Base-by-base conservation (phyloP, 2,329 filamentous ascomycete genomes). In the Verticillium longisporum region DNA sequence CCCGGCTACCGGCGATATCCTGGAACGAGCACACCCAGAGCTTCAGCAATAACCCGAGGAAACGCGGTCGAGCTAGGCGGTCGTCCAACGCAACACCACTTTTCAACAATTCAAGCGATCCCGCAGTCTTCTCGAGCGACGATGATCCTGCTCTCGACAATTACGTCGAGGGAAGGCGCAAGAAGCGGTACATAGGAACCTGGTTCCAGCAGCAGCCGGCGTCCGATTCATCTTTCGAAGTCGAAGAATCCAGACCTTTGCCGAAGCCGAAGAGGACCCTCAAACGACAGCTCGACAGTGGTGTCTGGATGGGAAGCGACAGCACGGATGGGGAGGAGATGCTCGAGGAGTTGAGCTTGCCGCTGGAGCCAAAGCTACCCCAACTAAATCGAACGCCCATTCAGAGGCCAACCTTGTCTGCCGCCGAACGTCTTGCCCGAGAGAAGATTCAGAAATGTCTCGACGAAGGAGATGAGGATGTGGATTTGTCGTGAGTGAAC, bases 61-160 rank as follows among this genome's bases (percentile, higher is more conserved):
- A 79, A 69, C 77, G 77, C 66, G 70, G 69, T 59, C 71, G 74
- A 53, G 67, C 69, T 37, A 66, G 70, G 18, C 66, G 61, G 21
- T 62, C 67, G 33, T 68, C 68, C 31, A 67, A 70, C 61, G 68
- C 70, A 60, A 66, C 71, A 5, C 63, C 68, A 2, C 68, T 76
- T 41, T 75, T 82, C 64, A 78, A 79, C 69, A 85, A 86, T 69
- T 90, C 87, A 21, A 90, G 88, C 69, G 88, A 91, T 68, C 87
- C 88, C 3, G 82, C 86, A 57, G 72, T 90, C 32, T 91, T 91
- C 72, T 90, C 87, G 4, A 88, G 86, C 70, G 88, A 91, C 62
- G 88, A 90, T 67, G 88, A 90, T 61, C 85, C 86, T 2, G 82
- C 83, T 1, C 71, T 87, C 56, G 86, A 89, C 63, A 88, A 88